Conservation (phyloP, 768 basidiomycete species). For the Cystobasidium tubakii region DNA sequence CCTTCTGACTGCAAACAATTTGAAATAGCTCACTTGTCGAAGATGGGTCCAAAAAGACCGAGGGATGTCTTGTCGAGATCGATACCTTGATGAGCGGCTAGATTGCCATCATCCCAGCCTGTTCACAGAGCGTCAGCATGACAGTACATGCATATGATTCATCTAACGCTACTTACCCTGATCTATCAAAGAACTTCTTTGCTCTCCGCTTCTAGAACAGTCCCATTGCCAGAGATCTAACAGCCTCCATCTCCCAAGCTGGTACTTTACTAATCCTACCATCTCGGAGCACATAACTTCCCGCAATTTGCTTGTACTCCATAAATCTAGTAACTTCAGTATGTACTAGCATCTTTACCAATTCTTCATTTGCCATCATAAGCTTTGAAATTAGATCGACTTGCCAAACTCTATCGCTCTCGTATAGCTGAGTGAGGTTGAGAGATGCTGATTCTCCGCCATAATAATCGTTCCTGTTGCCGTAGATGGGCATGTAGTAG, state of each 20-base stretch:
- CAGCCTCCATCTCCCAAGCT: slow-evolving; percentile 93
- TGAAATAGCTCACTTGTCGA: slow-evolving; percentile 66
- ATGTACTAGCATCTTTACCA: slow-evolving; percentile 96
- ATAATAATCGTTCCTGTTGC: slow-evolving; percentile 78
- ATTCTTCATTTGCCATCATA: slow-evolving; percentile 95
- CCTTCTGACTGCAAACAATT: background rate
- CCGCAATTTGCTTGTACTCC: slow-evolving; percentile 99
- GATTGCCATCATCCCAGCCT: slow-evolving; percentile 85
- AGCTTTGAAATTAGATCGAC: slow-evolving; percentile 98
- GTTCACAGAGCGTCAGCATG: background rate
- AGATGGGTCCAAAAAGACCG: slow-evolving; percentile 79
- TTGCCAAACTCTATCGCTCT: slow-evolving; percentile 90
- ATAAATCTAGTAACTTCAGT: slow-evolving; percentile 97
- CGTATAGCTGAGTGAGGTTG: slow-evolving; percentile 96
- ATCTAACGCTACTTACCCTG: slow-evolving; percentile 50
- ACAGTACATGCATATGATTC: background rate
- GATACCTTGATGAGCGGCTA: slow-evolving; percentile 93
- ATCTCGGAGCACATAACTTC: slow-evolving; percentile 94
- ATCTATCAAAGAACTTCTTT: slow-evolving; percentile 98
- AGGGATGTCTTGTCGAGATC: slow-evolving; percentile 81
- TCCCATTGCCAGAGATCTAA: slow-evolving; percentile 93
- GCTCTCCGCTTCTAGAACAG: slow-evolving; percentile 96
- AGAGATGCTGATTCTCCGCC: slow-evolving; percentile 94
- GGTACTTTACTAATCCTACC: slow-evolving; percentile 96
- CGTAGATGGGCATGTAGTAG: background rate